A percentile compares a stretch with the other conserved stretches of the same genome.
Conservation (phyloP, 2,329 filamentous ascomycete genomes). For the Tolypocladium inflatum region DNA sequence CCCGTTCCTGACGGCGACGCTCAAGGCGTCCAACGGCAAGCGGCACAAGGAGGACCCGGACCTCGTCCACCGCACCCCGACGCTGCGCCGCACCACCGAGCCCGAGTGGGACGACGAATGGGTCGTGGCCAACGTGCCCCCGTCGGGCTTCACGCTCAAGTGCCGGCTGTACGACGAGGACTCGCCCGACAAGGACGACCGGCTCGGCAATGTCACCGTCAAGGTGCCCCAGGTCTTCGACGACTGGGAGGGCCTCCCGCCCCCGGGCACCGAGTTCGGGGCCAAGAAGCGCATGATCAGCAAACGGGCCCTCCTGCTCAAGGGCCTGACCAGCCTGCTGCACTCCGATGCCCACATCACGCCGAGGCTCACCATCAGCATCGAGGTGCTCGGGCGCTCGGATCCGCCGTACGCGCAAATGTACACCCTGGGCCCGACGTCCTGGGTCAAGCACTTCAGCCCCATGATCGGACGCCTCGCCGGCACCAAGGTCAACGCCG, state of each 20-base stretch:
- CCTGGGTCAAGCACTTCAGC: constrained; percentile 77
- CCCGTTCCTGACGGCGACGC: constrained; percentile 70
- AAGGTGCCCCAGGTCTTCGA: constrained; percentile 49
- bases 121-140: constrained; percentile 79
- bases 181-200: constrained; percentile 73
- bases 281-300: constrained; percentile 80
- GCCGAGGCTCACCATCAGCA: constrained; percentile 61
- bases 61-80: constrained; percentile 65
- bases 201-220: constrained; percentile 77
- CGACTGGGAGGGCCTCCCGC: constrained; percentile 58
- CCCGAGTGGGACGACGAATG: constrained; percentile 79
- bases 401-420: constrained; percentile 57
- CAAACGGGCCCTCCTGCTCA: constrained; percentile 74
- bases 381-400: constrained; percentile 69
- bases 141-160: constrained; percentile 73
- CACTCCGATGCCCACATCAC: constrained; percentile 55
- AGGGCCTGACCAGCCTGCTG: constrained; percentile 56
- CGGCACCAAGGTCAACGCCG: constrained; percentile 58
- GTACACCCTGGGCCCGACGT: constrained; percentile 70
- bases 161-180: constrained; percentile 88
- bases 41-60: constrained; percentile 81
- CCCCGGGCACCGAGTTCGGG: constrained; percentile 49
- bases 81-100: constrained; percentile 60
- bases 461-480: constrained; percentile 78
- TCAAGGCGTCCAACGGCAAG: constrained; percentile 59